Percentiles rank a stretch among this genome's conserved stretches.
Conservation (phyloP, 129 eudicot species). For the Pulicaria dysenterica region DNA sequence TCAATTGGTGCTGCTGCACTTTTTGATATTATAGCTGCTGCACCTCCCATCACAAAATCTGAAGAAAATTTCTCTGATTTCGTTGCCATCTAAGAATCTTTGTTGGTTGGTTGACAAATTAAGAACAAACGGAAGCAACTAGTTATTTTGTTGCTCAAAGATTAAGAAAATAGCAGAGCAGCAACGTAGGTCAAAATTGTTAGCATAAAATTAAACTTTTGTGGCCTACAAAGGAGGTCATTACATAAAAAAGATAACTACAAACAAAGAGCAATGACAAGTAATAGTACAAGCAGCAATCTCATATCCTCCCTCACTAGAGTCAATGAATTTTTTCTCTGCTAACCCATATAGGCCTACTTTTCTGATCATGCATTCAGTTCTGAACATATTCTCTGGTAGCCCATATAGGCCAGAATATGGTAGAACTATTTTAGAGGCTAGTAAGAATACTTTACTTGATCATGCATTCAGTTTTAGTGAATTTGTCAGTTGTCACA, state of each 20-base stretch:
- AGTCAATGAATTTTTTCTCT: too few species aligned
- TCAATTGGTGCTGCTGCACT: slow-evolving; percentile 93
- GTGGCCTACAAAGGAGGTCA: slow-evolving; percentile 9
- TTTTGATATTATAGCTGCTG: slow-evolving; percentile 78
- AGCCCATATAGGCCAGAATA: too few species aligned
- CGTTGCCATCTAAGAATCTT: slow-evolving; percentile 48
- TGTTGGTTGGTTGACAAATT: not conserved
- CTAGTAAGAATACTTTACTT: too few species aligned
- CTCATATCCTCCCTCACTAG: too few species aligned
- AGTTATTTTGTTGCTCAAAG: slow-evolving; percentile 5
- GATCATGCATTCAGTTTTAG: too few species aligned
- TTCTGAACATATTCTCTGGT: too few species aligned
- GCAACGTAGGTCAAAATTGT: not conserved
- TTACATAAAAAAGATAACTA: not conserved
- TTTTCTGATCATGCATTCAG: too few species aligned
- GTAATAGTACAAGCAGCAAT: not conserved
- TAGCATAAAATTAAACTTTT: not conserved
- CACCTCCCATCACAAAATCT: slow-evolving; percentile 87
- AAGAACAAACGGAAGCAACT: not conserved
- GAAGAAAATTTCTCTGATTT: slow-evolving; percentile 69
- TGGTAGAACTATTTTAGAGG: too few species aligned
- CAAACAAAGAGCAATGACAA: not conserved
- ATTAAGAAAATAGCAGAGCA: not conserved
- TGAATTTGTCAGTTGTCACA: too few species aligned
- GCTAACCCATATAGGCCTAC: too few species aligned